Percentiles rank a stretch among this genome's conserved stretches.
Evolutionary conservation across 495 filamentous ascomycete species (phyloP).

Genomic region (Aspergillus asperescens): DNA sequence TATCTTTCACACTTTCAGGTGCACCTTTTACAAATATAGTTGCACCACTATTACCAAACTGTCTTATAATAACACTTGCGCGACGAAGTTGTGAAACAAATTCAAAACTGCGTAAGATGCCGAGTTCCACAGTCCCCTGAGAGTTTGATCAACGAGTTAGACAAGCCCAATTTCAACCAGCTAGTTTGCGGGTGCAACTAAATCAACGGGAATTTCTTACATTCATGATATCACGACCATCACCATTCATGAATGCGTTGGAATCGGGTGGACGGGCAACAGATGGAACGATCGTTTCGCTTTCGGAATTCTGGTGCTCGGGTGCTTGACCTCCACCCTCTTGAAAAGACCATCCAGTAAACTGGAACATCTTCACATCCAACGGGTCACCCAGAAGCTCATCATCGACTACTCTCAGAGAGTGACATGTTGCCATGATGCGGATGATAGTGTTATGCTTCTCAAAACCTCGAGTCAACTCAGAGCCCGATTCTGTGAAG

Average conservation of each 20-base stretch:
- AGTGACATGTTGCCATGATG: constrained; percentile 98
- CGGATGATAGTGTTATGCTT: constrained; percentile 69
- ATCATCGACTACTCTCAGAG: constrained; percentile 76
- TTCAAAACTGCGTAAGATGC: constrained; percentile 82
- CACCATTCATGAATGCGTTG: not conserved
- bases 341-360: constrained; percentile 88
- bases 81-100: constrained; percentile 95
- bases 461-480: constrained; percentile 54
- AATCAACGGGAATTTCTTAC: constrained; percentile 15
- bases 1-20: constrained; percentile 91
- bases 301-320: constrained; percentile 56
- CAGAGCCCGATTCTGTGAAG: constrained; percentile 44
- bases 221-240: constrained; percentile 22
- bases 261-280: constrained; percentile 71
- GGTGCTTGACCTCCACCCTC: constrained; percentile 58
- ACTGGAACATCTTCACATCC: constrained; percentile 98
- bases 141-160: not conserved
- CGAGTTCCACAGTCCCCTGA: constrained; percentile 63
- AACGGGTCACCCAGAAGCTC: constrained; percentile 91
- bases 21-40: constrained; percentile 94
- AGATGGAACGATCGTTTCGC: constrained; percentile 63
- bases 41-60: constrained; percentile 72
- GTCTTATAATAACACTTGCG: constrained; percentile 85
- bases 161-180: not conserved
- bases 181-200: not conserved